A percentile compares a stretch with the other conserved stretches of the same genome.
phyloP scores from a whole-genome alignment of 2,329 filamentous ascomycete genomes.

The Chaetomium sp. region DNA sequence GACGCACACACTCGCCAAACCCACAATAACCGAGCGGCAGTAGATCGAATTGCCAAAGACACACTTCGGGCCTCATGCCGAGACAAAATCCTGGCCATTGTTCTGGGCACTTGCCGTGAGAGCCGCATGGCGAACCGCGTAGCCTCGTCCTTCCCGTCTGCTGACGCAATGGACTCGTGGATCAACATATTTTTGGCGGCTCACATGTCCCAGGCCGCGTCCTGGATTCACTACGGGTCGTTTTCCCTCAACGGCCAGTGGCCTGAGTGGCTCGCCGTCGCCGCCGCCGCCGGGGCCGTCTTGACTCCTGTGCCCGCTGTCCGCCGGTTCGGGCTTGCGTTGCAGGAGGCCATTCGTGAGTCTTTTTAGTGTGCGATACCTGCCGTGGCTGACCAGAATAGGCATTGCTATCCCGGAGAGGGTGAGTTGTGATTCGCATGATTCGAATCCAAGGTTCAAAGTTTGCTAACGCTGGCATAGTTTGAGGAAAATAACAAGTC shows the following conservation, averaged over 20 bases:
- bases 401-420: slow-evolving; percentile 40
- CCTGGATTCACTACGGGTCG: slow-evolving; percentile 64
- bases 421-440: slow-evolving; percentile 32
- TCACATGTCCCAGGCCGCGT: slow-evolving; percentile 58
- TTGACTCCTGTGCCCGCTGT: slow-evolving; percentile 59
- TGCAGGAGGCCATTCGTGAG: slow-evolving; percentile 55
- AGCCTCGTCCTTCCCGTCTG: slow-evolving; percentile 63
- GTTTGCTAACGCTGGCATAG: slow-evolving; percentile 31
- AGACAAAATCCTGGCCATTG: slow-evolving; percentile 65
- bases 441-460: neutral
- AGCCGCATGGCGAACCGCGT: slow-evolving; percentile 54
- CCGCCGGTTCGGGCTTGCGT: slow-evolving; percentile 61
- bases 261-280: slow-evolving; percentile 62
- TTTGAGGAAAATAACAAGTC: slow-evolving; percentile 54
- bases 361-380: slow-evolving; percentile 11
- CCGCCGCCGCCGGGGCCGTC: slow-evolving; percentile 62
- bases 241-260: slow-evolving; percentile 58
- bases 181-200: slow-evolving; percentile 62
- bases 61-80: slow-evolving; percentile 52
- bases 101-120: slow-evolving; percentile 60
- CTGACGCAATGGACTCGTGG: slow-evolving; percentile 61
- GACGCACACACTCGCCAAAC: slow-evolving; percentile 46
- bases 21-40: slow-evolving; percentile 43
- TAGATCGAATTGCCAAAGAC: slow-evolving; percentile 48
- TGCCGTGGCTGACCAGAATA: slow-evolving; percentile 19